These are phyloP conservation scores for Hermanozyma aechmeae DNA, from an alignment of 805 yeast genomes.

Conservation along the genomic window DNA sequence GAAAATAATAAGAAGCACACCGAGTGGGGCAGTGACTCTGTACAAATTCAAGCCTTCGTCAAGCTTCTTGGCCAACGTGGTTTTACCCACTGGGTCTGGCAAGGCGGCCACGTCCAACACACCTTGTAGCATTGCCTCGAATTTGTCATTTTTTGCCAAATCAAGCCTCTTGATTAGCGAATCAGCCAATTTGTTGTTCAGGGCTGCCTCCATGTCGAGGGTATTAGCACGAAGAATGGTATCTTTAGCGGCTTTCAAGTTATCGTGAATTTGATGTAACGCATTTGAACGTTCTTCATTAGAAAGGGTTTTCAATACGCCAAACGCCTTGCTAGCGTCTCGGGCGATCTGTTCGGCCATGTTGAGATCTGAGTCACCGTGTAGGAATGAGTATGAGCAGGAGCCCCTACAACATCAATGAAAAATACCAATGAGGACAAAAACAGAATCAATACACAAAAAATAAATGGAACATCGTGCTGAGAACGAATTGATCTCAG, in stretches of 20 bases:
- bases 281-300: constrained; percentile 69
- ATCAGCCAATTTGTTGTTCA: constrained; percentile 47
- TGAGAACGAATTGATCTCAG: too few relatives aligned
- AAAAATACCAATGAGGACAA: too few relatives aligned
- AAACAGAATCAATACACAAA: too few relatives aligned
- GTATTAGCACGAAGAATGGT: constrained; percentile 65
- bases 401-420: too few relatives aligned
- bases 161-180: constrained; percentile 81
- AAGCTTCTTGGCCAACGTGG: constrained; percentile 71
- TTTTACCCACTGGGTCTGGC: constrained; percentile 88
- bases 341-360: constrained; percentile 74
- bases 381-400: neutral
- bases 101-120: constrained; percentile 82
- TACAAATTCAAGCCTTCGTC: constrained; percentile 85
- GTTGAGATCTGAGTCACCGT: neutral
- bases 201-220: constrained; percentile 66
- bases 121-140: constrained; percentile 91
- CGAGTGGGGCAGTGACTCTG: constrained; percentile 88
- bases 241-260: constrained; percentile 48
- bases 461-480: too few relatives aligned
- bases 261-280: constrained; percentile 62
- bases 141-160: constrained; percentile 72
- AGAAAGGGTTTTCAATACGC: constrained; percentile 67
- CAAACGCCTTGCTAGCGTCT: constrained; percentile 76
- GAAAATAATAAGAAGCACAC: constrained; percentile 84